Base-by-base conservation (phyloP, 2,329 filamentous ascomycete genomes). In the Microdochium nivale region DNA sequence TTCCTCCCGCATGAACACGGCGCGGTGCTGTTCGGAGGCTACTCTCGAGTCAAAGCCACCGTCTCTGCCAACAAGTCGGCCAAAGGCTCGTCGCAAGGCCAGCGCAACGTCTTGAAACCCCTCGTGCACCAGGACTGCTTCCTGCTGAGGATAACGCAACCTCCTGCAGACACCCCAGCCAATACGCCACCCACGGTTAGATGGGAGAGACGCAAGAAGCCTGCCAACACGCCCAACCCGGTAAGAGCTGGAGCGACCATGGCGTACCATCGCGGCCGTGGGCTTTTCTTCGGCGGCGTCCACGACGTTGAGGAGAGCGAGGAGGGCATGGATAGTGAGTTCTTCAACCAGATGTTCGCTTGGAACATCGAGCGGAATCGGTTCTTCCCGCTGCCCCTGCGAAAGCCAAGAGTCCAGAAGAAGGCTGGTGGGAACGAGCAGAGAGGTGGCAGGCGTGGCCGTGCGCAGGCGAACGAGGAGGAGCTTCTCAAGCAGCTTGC, bases 341-440 rank as follows among this genome's bases (percentile, higher is more conserved):
- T 99, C 70, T 99, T 97, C 73, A 92, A 96, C 61, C 81, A 85
- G 52, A 71, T 97, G 24, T 95, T 88, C 62, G 88, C 91, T 4
- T 97, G 91, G 89, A 96, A 95, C 63, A 84, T 96, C 56, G 94
- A 97, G 62, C 82, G 92, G 53, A 99, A 99, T 65, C 80, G 94
- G 9, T 97, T 96, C 72, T 96, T 97, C 74, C 88, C 87, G 2
- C 75, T 97, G 46, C 74, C 75, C 10, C 73, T 97, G 47, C 79
- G 91, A 50, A 88, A 90, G 59, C 81, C 89, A 2, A 83, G 90
- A 25, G 73, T 78, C 21, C 80, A 80, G 48, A 79, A 82, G 55
- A 87, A 84, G 59, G 84, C 81, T 58, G 77, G 76, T 33, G 71
- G 70, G 40, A 71, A 67, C 14, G 80, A 79, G 59, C 78, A 82